Evolutionary conservation across 306 rosid genomes (phyloP).

Genomic region (Medicago arabica): DNA sequence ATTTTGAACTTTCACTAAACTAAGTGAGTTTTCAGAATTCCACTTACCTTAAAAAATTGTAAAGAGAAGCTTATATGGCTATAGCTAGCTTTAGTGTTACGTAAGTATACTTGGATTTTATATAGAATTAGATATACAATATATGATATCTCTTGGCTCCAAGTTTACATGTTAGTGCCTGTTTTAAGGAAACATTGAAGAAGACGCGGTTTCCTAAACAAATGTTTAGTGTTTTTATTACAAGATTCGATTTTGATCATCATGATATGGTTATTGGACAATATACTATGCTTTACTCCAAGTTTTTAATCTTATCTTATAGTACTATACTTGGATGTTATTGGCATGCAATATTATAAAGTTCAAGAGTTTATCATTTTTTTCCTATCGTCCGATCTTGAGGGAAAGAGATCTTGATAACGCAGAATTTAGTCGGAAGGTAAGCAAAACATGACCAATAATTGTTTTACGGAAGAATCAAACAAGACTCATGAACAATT

Average conservation of each 20-base stretch:
- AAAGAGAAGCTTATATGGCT: background rate
- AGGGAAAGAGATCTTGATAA: too few species aligned
- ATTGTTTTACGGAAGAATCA: too few species aligned
- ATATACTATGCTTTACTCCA: background rate
- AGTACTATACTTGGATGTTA: too few species aligned
- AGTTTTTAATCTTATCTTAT: background rate
- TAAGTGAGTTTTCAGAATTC: too few species aligned
- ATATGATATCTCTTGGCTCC: conserved; percentile 19
- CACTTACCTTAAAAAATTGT: too few species aligned
- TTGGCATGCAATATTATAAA: too few species aligned
- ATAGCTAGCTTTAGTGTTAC: background rate
- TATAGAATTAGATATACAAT: background rate
- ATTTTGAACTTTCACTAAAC: too few species aligned
- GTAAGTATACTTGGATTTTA: conserved; percentile 11
- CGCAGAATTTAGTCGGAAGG: too few species aligned
- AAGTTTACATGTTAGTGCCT: conserved; percentile 26
- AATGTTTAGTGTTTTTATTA: background rate
- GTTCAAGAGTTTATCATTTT: too few species aligned
- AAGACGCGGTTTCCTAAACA: conserved; percentile 15
- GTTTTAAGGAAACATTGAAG: conserved; percentile 42
- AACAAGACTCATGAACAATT: too few species aligned
- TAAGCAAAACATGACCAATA: too few species aligned
- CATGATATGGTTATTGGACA: conserved; percentile 20
- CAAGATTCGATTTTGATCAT: conserved; percentile 27
- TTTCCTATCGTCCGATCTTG: too few species aligned